Conservation (phyloP, 2,329 filamentous ascomycete genomes). For the Pseudocercospora fuligena region DNA sequence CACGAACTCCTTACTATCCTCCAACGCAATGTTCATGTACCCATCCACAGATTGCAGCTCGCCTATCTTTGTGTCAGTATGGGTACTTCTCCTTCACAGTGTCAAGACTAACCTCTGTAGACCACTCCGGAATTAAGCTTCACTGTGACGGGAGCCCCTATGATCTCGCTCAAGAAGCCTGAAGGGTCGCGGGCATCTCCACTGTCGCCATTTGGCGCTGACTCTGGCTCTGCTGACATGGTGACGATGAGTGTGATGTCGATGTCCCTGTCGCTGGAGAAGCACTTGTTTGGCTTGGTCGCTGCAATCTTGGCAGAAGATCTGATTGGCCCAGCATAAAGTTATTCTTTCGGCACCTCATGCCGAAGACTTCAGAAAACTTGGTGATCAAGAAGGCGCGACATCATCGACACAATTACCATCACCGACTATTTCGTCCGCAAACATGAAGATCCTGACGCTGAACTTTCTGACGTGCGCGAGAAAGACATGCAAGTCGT, state of each 20-base stretch:
- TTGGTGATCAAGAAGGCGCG: not conserved
- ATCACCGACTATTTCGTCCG: not conserved
- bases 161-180: conserved; percentile 90
- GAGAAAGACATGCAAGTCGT: conserved; percentile 89
- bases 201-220: conserved; percentile 44
- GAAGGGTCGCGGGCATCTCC: conserved; percentile 87
- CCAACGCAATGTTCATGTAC: conserved; percentile 99
- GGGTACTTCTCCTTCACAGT: not conserved
- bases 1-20: conserved; percentile 91
- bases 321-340: not conserved
- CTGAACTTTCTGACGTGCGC: conserved; percentile 97
- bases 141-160: conserved; percentile 90
- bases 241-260: not conserved
- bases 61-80: conserved; percentile 58
- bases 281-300: conserved; percentile 2
- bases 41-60: conserved; percentile 96
- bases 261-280: not conserved
- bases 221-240: conserved; percentile 32
- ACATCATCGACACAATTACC: not conserved
- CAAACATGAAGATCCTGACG: conserved; percentile 88
- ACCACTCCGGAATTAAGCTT: conserved; percentile 99
- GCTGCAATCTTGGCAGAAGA: not conserved
- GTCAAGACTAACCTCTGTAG: conserved; percentile 75
- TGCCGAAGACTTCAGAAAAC: not conserved
- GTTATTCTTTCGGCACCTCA: not conserved